Evolutionary conservation across 2,329 filamentous ascomycete species (phyloP), one percentile per base, ranked within the genome.

Genomic region (Colletotrichum spaethianum): DNA sequence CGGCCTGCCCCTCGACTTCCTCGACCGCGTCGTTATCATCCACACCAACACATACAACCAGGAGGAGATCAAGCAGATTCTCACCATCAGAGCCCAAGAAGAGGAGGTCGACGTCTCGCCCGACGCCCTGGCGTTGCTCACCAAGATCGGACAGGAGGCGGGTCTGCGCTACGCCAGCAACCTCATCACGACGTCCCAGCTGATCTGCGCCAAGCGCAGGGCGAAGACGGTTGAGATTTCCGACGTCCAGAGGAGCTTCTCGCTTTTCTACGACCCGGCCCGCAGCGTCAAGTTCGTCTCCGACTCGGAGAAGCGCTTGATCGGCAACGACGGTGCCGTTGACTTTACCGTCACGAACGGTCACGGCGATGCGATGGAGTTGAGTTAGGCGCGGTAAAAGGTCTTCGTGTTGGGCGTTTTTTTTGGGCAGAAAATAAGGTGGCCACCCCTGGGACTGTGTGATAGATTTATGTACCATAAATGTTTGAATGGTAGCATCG

Each of bases 161-260:
- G 96, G 96, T 31, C 87, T 99, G 62, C 90, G 96, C 76, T 99
- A 99, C 81, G 96, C 95, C n/a, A 97, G 94, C 85, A 98, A 99
- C 81, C 91, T 99, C 67, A 98, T 99, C 83, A 97, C 94, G 28
- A 98, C 96, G 1, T 96, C 94, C 6, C 93, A 97, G 82, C 89
- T 99, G 55, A 89, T 98, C 61, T 91, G 91, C 74, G 91, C 93
- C 78, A 98, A 98, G 88, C 91, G 95, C 75, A 93, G 92, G 79
- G 92, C 93, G 20, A 94, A 94, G 82, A 92, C 96, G 78, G 94
- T 99, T 59, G 90, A 89, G 69, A 89, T 98, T 70, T 91, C 94
- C 67, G 96, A 99, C 79, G 95, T 99, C 16, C 93, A 98, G 86
- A 91, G 96, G 76, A 97, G 94, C 84, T 99, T 96, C 87, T 89